Base-by-base conservation (phyloP, 73 alveolate genomes). In the Halteria grandinella region DNA sequence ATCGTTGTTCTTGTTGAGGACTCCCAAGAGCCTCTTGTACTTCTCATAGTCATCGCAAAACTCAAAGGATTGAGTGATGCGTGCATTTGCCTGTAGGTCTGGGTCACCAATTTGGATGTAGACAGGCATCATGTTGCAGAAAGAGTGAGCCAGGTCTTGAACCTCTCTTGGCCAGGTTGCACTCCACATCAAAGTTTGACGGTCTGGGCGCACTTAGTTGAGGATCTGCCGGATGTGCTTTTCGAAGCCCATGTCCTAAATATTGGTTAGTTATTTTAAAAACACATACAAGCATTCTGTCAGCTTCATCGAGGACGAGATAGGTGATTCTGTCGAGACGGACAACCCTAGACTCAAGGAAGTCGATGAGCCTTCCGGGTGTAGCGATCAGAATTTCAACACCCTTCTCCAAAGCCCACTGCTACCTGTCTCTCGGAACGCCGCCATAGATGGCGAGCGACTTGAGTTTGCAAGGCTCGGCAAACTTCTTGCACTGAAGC, bases 271-370 rank as follows among this genome's bases (percentile, higher is more conserved):
- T 18, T 11, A 33, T 10, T 1, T 14, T 0, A 3, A 34, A 18
- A 31, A 33, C 29, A n/a, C 31, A 33, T 70, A 51, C 94, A 17
- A 96, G 89, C 99, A 96, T 96, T 43, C 98, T 69, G 59, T 87
- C 97, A 6, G 98, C 99, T 87, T 96, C 99, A 86, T 96, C 99
- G 27, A 96, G 87, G 17, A 94, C 97, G 57, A 96, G 78, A 69
- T 88, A 93, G 18, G 97, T 92, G 37, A 94, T 98, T 69, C 95
- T 86, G 53, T 86, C 81, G 40, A 95, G 75, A 53, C 79, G 80
- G 25, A 91, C 82, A 17, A 45, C 52, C 21, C 90, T 80, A 0
- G 82, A 36, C 12, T 73, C 89, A 28, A 95, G 20, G 79, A 93
- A 94, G 70, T 96, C 99, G 17, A 80, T 55, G 32, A 96, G 76